Base-by-base conservation (phyloP, 2,329 filamentous ascomycete species). In the Fusarium sp. region DNA sequence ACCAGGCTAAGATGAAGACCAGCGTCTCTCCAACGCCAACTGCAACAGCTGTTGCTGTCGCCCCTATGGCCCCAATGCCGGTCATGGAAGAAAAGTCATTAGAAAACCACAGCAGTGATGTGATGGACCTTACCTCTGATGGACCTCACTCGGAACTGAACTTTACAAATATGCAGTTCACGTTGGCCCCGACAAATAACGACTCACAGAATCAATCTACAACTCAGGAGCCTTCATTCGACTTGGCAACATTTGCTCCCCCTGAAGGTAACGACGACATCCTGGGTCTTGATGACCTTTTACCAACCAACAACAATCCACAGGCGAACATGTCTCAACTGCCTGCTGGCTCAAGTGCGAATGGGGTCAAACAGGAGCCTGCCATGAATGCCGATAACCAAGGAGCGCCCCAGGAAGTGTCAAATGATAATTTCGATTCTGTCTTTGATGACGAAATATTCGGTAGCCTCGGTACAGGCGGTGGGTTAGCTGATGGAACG, bases 161-260 rank as follows among this genome's bases (percentile, higher is more conserved):
- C 65, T 88, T 88, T 70, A 88, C 86, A 16, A 81, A 88, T 67
- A 88, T 88, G 85, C 82, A 85, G 37, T 88, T 88, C 68, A 83
- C 84, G 0, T 78, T 88, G 7, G 86, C 84, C 3, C 83, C 85
- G 1, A 67, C 81, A 11, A 79, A 77, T 51, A 76, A 76, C 59
- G 69, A 79, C 22, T 69, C 58, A 30, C 74, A 77, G 46, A 63
- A 74, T 18, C 58, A 57, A 30, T 40, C 71, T 29, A 72, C 69
- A 22, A 53, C 72, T 14, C 75, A 77, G 57, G 83, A 83, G 60
- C 75, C 79, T 9, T 79, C 82, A 7, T 85, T 86, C 69, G 84
- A 86, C 57, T 76, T 85, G 14, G 75, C 83, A 4, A 80, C 80
- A 14, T 85, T 86, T 73, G 80, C 79, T 7, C 74, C 79, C 2